phyloP scores from a whole-genome alignment of 1,139 yeast genomes.

The Pneumocystis sp. region DNA sequence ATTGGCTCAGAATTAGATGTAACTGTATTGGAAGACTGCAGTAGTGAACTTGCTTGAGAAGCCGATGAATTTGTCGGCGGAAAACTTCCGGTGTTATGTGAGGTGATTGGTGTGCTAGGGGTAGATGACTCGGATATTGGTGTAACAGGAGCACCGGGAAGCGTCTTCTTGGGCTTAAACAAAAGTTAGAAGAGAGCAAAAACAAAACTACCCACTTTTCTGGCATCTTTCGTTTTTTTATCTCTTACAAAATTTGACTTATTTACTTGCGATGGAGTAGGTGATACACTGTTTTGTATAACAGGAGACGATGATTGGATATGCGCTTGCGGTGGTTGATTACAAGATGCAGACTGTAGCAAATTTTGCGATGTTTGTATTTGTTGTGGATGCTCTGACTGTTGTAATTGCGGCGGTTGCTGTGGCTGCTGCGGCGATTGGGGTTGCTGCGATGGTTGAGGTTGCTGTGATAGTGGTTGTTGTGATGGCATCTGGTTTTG shows the following conservation, averaged over 20 bases:
- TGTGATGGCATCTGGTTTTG: constrained; percentile 6
- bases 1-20: neutral
- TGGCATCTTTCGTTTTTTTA: constrained; percentile 27
- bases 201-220: constrained; percentile 10
- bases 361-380: constrained; percentile 18
- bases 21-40: neutral
- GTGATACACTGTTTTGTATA: constrained; percentile 22
- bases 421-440: constrained; percentile 12
- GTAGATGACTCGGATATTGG: constrained; percentile 27
- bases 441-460: constrained; percentile 12
- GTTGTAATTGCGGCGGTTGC: constrained; percentile 15
- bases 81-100: constrained; percentile 19
- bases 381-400: constrained; percentile 12
- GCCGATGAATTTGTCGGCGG: neutral
- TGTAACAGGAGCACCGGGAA: constrained; percentile 23
- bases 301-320: constrained; percentile 25
- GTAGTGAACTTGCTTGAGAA: neutral
- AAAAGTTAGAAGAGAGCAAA: constrained; percentile 9
- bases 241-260: constrained; percentile 29
- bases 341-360: constrained; percentile 9
- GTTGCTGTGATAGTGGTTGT: constrained; percentile 3
- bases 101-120: constrained; percentile 28
- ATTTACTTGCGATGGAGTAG: constrained; percentile 35
- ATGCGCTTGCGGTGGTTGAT: constrained; percentile 11
- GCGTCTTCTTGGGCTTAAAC: constrained; percentile 10